These are phyloP conservation scores for Blastobotrys persicus DNA, from an alignment of 1,139 yeast genomes.

Conservation along the genomic window DNA sequence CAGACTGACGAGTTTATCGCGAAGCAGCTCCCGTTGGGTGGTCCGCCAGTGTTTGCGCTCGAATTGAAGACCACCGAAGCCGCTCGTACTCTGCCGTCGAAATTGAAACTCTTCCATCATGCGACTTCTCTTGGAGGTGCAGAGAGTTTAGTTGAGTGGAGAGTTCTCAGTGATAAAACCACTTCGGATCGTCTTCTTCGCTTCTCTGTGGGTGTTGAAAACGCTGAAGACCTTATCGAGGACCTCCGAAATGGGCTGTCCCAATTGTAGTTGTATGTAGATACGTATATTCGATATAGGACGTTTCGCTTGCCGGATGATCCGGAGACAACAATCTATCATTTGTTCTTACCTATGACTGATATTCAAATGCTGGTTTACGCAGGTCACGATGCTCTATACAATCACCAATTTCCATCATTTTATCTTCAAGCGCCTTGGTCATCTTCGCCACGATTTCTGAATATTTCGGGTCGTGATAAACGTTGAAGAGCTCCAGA, in stretches of 20 bases:
- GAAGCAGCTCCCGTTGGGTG: slow-evolving; percentile 63
- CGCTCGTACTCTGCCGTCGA: slow-evolving; percentile 66
- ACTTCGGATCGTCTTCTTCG: slow-evolving; percentile 60
- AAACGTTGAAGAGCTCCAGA: slow-evolving; percentile 15
- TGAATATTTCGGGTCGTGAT: slow-evolving; percentile 6
- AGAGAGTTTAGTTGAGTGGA: slow-evolving; percentile 89
- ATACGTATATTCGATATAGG: no score
- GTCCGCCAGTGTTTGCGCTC: slow-evolving; percentile 75
- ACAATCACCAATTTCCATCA: slow-evolving; percentile 16
- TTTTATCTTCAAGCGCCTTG: slow-evolving; percentile 10
- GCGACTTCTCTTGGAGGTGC: slow-evolving; percentile 93
- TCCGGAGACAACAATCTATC: no score
- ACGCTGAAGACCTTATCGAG: slow-evolving; percentile 64
- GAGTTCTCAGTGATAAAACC: slow-evolving; percentile 66
- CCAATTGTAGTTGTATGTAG: not conserved
- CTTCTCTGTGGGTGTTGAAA: slow-evolving; percentile 77
- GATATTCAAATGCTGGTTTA: no score
- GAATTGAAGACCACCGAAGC: slow-evolving; percentile 48
- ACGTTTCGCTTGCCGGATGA: not conserved
- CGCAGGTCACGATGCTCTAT: slow-evolving; percentile 2
- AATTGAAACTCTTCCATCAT: slow-evolving; percentile 71
- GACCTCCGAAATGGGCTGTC: slow-evolving; percentile 44
- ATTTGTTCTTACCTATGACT: no score
- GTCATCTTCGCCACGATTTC: slow-evolving; percentile 11
- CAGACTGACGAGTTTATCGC: slow-evolving; percentile 65